Evolutionary conservation across 176 grass and related monocot species (phyloP), one percentile per base, ranked within the genome.

Genomic region (Alopecurus myosuroides): DNA sequence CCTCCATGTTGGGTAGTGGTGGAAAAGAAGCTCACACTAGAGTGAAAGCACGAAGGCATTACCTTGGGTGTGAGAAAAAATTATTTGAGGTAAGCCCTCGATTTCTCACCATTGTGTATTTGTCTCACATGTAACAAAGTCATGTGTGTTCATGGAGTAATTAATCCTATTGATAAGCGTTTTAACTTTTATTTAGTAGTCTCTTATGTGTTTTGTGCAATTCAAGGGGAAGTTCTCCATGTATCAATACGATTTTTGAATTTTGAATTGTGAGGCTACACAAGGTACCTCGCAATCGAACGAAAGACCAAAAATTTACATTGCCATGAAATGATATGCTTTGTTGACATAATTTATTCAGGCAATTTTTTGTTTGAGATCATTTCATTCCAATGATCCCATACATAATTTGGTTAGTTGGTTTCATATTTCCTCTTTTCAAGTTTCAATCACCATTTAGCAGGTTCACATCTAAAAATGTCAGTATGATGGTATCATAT

Each of bases 21-120:
- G 65, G 94, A 97, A 75, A 97, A 97, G 87, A 97, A 92, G 49
- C 84, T 97, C 34, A 94, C 94, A 91, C 82, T 82, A 53, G 94
- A 97, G 90, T 94, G 71, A 36, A 97, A 97, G 41, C 76, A 77
- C 88, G 87, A 2, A 94, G 94, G 76, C 91, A 97, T 86, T 89
- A 94, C 46, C 42, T 97, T n/a, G 20, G 94, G 22, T 87, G 89
- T 74, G 89, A 92, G 33, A 48, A 72, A n/a, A 92, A 94, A 76
- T 18, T 90, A 58, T 85, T 85, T 41, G 89, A 94, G 89, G 89
- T 97, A 85, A 88, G 82, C 52, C 11, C 9, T 41, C 62, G 15
- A 46, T 52, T 45, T 42, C n/a, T 55, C 6, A 55, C 37, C 68
- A 15, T 49, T n/a, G 64, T 17, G 37, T 67, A 67, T 11, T 67